Percentiles rank a stretch among this genome's conserved stretches.
Conservation (phyloP, 345 rosid genomes). For the Moricandia arvensis region DNA sequence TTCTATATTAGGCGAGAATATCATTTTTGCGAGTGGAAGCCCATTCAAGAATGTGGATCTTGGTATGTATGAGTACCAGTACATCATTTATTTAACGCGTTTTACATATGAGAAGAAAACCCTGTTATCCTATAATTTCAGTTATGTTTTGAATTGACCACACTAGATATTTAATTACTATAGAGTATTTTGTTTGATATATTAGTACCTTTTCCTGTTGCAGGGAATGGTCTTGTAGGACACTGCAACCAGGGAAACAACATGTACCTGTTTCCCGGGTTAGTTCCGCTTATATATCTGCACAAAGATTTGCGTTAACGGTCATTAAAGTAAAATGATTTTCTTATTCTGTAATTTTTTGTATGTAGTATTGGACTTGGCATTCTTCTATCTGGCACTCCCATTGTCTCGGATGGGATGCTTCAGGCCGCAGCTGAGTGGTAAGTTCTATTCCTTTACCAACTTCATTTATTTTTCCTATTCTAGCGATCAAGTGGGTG, state of each 20-base stretch:
- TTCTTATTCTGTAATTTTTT: background rate
- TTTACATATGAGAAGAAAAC: background rate
- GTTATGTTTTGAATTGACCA: background rate
- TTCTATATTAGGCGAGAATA: conserved; percentile 79
- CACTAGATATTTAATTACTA: background rate
- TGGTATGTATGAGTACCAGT: conserved; percentile 62
- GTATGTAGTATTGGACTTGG: conserved; percentile 87
- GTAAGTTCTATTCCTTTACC: conserved; percentile 39
- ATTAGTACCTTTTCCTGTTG: conserved; percentile 16
- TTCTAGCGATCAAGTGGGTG: background rate
- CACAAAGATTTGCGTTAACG: background rate
- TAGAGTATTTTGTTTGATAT: conserved; percentile 13
- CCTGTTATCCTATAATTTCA: conserved; percentile 7
- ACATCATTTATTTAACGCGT: background rate
- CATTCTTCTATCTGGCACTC: conserved; percentile 89
- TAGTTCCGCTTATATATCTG: conserved; percentile 30
- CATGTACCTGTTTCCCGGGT: conserved; percentile 28
- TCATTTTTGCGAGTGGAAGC: conserved; percentile 94
- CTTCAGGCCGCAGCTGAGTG: conserved; percentile 97
- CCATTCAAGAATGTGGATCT: conserved; percentile 82
- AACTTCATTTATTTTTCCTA: background rate
- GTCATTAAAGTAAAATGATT: background rate
- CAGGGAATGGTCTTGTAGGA: conserved; percentile 79
- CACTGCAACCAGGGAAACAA: conserved; percentile 82
- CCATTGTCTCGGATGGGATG: conserved; percentile 91